Evolutionary conservation across 2,329 filamentous ascomycete genomes (phyloP), one percentile per base, ranked within the genome.

Genomic region (Aspergillus hortae): DNA sequence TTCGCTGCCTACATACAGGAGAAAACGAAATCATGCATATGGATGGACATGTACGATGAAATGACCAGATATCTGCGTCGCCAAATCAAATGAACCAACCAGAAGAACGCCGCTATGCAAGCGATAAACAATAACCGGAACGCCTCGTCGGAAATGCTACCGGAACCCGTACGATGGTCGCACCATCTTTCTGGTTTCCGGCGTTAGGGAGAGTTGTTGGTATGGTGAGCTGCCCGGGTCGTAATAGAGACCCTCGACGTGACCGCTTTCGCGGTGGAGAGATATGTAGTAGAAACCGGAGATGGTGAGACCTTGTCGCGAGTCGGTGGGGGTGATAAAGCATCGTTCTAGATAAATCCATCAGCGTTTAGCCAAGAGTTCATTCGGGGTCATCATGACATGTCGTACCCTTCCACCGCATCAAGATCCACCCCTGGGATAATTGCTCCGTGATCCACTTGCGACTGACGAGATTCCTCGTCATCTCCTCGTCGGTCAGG

Each of bases 231-330:
- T 78, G 41, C 73, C 73, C 0, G 75, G 75, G 48, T 79, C 76
- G 56, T 77, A 77, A 45, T 79, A 79, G 41, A 78, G 59, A 9
- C 76, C 76, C 49, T 78, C 75, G 33, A 79, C 71, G 32, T 73
- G 64, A 15, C 76, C 76, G 23, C 70, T 71, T 40, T 71, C 69
- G 32, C 76, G 73, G 52, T 72, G 66, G 33, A 79, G 59, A 15
- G 75, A 75, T 40, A 78, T 73, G 54, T 79, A 79, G 53, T 79
- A 79, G 59, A 78, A 79, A 1, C 76, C 76, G 32, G 73, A 77
- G 40, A 79, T 79, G 1, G 75, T 78, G 19, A 79, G 71, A 14
- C 75, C 74, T 63, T 70, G 74, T 49, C 69, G 72, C 40, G 73
- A 69, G 53, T 77, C 71, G 44, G 72, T 74, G 2, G 74, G 74